Base-by-base conservation (phyloP, 345 rosid genomes). In the Adansonia digitata region DNA sequence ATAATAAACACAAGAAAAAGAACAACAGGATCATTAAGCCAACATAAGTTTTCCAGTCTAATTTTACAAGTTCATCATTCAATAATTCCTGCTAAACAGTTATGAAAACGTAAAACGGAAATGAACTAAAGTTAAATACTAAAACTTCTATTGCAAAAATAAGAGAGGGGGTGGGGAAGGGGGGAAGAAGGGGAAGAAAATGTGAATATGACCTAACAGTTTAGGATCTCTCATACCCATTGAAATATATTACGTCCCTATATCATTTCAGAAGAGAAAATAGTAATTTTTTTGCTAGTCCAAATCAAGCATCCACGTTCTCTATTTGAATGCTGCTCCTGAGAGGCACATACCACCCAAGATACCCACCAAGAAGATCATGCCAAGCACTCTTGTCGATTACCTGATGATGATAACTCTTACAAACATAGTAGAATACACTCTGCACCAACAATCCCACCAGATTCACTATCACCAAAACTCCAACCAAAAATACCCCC, bases 261-360 rank as follows among this genome's bases (percentile, higher is more conserved):
- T 34, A 45, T 3, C 45, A 59, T 29, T 45, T 45, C 69, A 61
- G 27, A 61, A 48, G 59, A 61, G 27, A 61, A 48, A 15, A 12
- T 45, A 26, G 29, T 42, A 2, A 22, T 6, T n/a, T 73, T 43
- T 37, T 14, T 26, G 22, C 31, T 11, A 1, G 14, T 1, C 4
- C 69, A 22, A 37, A n/a, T 88, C 81, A 94, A 49, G 79, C 71
- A 46, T 94, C 97, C 89, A 93, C 64, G 75, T 84, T 82, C 88
- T 95, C 97, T 94, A 95, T 87, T 77, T 95, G 99, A 78, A 95
- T 82, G 82, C 82, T 94, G 83, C 97, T 93, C 84, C 91, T 94
- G 74, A 94, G 79, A 37, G 98, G 98, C 78, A 92, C 95, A 29
- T 94, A 94, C 68, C 92, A 97, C 26, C 97, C 98, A 2, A 94